These are phyloP conservation scores for Alternaria sp. DNA, from an alignment of 2,329 filamentous ascomycete genomes.

Conservation along the genomic window DNA sequence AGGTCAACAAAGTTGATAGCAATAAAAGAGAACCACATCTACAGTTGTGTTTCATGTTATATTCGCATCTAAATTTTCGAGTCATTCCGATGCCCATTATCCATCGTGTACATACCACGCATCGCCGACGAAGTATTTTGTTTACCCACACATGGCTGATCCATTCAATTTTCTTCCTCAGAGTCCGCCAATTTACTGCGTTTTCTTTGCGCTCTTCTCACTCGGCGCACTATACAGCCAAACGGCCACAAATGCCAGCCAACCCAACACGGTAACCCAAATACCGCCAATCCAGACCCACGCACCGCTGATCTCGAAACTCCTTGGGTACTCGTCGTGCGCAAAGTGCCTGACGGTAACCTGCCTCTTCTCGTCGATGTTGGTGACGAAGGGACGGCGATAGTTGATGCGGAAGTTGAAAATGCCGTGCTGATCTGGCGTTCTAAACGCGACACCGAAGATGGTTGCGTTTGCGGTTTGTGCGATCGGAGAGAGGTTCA, in stretches of 20 bases:
- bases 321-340: conserved; percentile 94
- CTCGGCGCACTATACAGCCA: conserved; percentile 82
- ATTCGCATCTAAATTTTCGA: conserved; percentile 21
- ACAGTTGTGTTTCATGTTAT: conserved; percentile 1
- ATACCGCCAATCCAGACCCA: conserved; percentile 96
- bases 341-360: conserved; percentile 96
- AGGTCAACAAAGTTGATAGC: not conserved
- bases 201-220: conserved; percentile 61
- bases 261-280: conserved; percentile 81
- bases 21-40: not conserved
- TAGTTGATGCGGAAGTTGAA: conserved; percentile 99
- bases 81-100: conserved; percentile 13
- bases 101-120: conserved; percentile 28
- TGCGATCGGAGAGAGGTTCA: conserved; percentile 69
- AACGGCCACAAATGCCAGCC: conserved; percentile 81
- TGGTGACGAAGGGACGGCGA: conserved; percentile 90
- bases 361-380: conserved; percentile 90
- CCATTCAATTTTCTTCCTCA: not conserved
- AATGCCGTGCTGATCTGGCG: conserved; percentile 97
- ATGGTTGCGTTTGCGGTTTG: conserved; percentile 73
- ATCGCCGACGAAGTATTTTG: conserved; percentile 19
- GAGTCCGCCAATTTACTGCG: conserved; percentile 45
- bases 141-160: conserved; percentile 12
- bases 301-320: conserved; percentile 85
- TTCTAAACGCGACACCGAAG: conserved; percentile 77